Evolutionary conservation across 495 filamentous ascomycete species (phyloP).

Genomic region (Hypoxylon intermedium): DNA sequence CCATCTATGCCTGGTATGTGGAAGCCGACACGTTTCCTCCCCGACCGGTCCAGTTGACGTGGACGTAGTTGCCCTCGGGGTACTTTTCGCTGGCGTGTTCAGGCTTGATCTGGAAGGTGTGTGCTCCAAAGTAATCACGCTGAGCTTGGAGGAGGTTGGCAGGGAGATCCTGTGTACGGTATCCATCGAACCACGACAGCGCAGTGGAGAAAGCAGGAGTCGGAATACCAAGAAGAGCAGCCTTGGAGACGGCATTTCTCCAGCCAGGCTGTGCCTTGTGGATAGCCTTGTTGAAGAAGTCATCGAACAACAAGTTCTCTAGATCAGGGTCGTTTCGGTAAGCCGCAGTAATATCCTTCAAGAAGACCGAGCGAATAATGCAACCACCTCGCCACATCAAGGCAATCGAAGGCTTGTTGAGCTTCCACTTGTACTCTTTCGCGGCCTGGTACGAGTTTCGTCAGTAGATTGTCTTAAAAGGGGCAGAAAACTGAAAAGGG

Average conservation of each 20-base stretch:
- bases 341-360: conserved; percentile 97
- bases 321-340: conserved; percentile 95
- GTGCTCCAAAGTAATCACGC: conserved; percentile 98
- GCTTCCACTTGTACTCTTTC: conserved; percentile 95
- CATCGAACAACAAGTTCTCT: conserved; percentile 96
- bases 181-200: conserved; percentile 96
- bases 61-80: conserved; percentile 86
- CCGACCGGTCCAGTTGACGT: conserved; percentile 99
- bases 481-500: not conserved
- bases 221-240: conserved; percentile 91
- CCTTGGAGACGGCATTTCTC: conserved; percentile 92
- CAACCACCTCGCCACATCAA: conserved; percentile 99
- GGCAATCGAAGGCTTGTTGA: conserved; percentile 99
- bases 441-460: conserved; percentile 67
- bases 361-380: conserved; percentile 99
- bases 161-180: conserved; percentile 91
- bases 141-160: conserved; percentile 98
- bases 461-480: conserved; percentile 23
- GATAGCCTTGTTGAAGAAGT: conserved; percentile 99
- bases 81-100: conserved; percentile 83
- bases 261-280: conserved; percentile 94
- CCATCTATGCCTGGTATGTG: conserved; percentile 89
- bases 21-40: conserved; percentile 96
- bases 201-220: conserved; percentile 95
- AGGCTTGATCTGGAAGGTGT: conserved; percentile 98